Base-by-base conservation (phyloP, 2,329 filamentous ascomycete species). In the Orbilia quercus region DNA sequence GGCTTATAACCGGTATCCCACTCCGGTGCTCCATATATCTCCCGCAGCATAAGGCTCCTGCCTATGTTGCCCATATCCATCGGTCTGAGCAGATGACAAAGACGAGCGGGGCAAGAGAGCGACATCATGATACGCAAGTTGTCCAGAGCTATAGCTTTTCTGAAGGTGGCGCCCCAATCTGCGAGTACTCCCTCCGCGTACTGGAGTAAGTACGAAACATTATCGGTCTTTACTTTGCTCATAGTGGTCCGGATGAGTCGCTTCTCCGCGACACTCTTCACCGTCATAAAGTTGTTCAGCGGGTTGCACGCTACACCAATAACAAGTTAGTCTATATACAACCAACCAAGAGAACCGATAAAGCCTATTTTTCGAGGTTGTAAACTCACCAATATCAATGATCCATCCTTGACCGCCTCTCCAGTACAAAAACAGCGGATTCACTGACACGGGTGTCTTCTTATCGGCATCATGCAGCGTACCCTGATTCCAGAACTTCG, bases 401-500 rank as follows among this genome's bases (percentile, higher is more conserved):
- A 22, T 23, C 50, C 31, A 54, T 18, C 50, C 50, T 22, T 54
- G 25, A 11, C 18, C 50, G 22, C 50, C 50, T 22, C 20, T 54
- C 28, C 50, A 38, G n/a, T 38, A 54, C 31, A 54, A 31, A 25
- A 54, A 54, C 11, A 54, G 25, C 31, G 50, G 50, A 18, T 54
- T 54, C 7, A 54, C 3, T 1, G 7, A 7, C 12, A 54, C 23
- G 7, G n/a, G 20, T 20, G 6, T n/a, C 11, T 50, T 50, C 22
- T 31, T 20, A 2, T 25, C 12, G 5, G 45, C 2, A 2, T 23
- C 9, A 7, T 9, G 3, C 6, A 38, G 12, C 2, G 34, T 40
- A 7, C 34, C 50, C 11, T 7, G n/a, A 22, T 16, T 1, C 18
- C 16, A 11, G 18, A 40, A 45, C 4, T n/a, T 2, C 5, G 42